A percentile compares a stretch with the other conserved stretches of the same genome.
phyloP scores from a whole-genome alignment of 208 protist genomes.

The Crithidia expoeki region DNA sequence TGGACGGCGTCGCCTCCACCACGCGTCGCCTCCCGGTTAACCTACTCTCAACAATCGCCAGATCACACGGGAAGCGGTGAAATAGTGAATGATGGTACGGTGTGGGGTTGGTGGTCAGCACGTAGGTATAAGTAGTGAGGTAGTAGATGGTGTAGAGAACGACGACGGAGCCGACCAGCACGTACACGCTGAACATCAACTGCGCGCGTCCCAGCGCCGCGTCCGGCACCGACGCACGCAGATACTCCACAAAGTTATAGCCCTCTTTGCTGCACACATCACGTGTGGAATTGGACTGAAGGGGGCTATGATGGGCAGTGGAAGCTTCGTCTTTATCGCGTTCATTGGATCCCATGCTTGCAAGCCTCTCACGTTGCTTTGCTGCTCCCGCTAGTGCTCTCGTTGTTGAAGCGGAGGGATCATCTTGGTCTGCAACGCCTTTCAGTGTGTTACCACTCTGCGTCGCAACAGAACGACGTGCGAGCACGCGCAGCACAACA shows the following conservation, averaged over 20 bases:
- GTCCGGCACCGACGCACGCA: slow-evolving; percentile 35
- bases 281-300: neutral
- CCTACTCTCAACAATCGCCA: slow-evolving; percentile 66
- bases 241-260: slow-evolving; percentile 54
- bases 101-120: slow-evolving; percentile 62
- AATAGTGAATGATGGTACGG: slow-evolving; percentile 52
- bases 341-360: no score
- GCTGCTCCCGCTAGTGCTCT: neutral
- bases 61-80: slow-evolving; percentile 71
- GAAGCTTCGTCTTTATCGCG: neutral
- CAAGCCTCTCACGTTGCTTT: neutral
- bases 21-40: slow-evolving; percentile 45
- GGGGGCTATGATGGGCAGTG: neutral
- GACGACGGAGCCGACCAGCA: slow-evolving; percentile 20
- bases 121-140: slow-evolving; percentile 68
- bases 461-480: neutral
- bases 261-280: slow-evolving; percentile 31
- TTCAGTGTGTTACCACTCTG: neutral
- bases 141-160: slow-evolving; percentile 52
- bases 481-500: neutral
- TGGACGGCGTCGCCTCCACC: slow-evolving; percentile 24
- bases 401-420: neutral
- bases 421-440: neutral
- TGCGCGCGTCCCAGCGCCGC: slow-evolving; percentile 33
- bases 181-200: slow-evolving; percentile 35